Conservation (phyloP, 805 yeast species). For the Teunomyces gatunensis region DNA sequence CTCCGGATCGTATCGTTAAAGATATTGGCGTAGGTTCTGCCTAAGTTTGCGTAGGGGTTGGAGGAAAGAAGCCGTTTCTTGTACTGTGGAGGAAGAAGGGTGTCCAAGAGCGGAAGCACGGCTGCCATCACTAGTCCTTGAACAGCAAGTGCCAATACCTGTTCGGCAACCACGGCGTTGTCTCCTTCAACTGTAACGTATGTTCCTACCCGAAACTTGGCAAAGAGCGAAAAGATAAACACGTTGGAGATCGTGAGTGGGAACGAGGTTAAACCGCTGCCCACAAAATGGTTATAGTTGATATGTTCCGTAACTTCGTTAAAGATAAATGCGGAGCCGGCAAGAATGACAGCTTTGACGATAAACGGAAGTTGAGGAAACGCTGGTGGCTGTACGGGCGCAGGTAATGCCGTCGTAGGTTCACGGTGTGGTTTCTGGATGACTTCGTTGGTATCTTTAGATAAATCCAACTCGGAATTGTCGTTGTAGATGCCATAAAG, state of each 20-base stretch:
- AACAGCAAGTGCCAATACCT: constrained; percentile 30
- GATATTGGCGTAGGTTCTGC: constrained; percentile 23
- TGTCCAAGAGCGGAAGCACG: constrained; percentile 46
- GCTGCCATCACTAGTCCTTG: constrained; percentile 63
- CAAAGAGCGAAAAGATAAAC: constrained; percentile 13
- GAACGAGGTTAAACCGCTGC: constrained; percentile 30
- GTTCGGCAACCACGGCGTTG: constrained; percentile 11
- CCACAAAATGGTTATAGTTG: constrained; percentile 48
- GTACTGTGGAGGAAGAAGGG: constrained; percentile 25
- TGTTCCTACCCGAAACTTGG: constrained; percentile 10
- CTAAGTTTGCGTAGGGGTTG: constrained; percentile 33
- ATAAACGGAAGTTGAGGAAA: constrained; percentile 6
- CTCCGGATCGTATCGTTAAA: constrained; percentile 40
- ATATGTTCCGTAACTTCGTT: constrained; percentile 52
- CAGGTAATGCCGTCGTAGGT: constrained; percentile 5
- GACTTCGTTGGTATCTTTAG: constrained; percentile 16
- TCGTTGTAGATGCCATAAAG: constrained; percentile 51
- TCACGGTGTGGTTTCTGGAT: constrained; percentile 6
- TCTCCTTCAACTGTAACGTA: constrained; percentile 6
- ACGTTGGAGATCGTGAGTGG: constrained; percentile 13
- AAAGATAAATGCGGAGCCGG: constrained; percentile 51
- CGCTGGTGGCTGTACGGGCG: background rate
- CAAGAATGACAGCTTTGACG: constrained; percentile 25
- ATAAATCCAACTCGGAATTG: constrained; percentile 35
- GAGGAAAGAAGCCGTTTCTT: constrained; percentile 36